Evolutionary conservation across 257 asterid species (phyloP), one percentile per base, ranked within the genome.

Genomic region (Solanum ahanhuiri): DNA sequence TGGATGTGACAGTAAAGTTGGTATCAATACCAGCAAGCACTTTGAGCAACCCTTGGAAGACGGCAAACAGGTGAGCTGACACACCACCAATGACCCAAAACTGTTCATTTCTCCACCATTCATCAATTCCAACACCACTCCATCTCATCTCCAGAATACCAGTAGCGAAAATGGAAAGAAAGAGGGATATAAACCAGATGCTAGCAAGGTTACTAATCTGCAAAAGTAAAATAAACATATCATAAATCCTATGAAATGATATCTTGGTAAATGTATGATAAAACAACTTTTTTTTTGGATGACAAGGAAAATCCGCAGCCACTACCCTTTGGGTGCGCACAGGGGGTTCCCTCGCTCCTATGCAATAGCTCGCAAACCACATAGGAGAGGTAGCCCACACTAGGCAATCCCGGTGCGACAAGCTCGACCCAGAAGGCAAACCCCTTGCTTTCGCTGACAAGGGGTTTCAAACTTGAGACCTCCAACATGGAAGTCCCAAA

Each of bases 61-160:
- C 98, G 1, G 99, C 99, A 43, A 96, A 96, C 71, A 94, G 91
- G 89, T 96, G 99, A 83, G 99, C 89, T 4, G 99, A 96, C 87
- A 96, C 98, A 83, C 99, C 98, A 86, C 98, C 99, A 20, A 96
- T 96, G 90, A 96, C 98, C 98, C 99, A 96, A 90, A 96, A 96
- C 92, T 96, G 99, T 91, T 96, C 99, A 41, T 96, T 96, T 89
- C 99, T 95, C 99, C 99, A 96, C 99, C 99, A 96, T 88, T 96
- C 99, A 23, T 96, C 98, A 28, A 96, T 96, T 86, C 98, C 96
- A 17, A 96, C 99, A 57, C 98, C 99, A 83, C 99, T 95, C 99
- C 99, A 96, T 89, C 98, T 88, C 99, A 96, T 96, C 88, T 96
- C 99, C 39, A 96, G 94, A 33, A 96, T 96, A 88, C 99, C 99